Evolutionary conservation across 2,329 filamentous ascomycete species (phyloP), one percentile per base, ranked within the genome.

Genomic region (Monilinia fructicola): DNA sequence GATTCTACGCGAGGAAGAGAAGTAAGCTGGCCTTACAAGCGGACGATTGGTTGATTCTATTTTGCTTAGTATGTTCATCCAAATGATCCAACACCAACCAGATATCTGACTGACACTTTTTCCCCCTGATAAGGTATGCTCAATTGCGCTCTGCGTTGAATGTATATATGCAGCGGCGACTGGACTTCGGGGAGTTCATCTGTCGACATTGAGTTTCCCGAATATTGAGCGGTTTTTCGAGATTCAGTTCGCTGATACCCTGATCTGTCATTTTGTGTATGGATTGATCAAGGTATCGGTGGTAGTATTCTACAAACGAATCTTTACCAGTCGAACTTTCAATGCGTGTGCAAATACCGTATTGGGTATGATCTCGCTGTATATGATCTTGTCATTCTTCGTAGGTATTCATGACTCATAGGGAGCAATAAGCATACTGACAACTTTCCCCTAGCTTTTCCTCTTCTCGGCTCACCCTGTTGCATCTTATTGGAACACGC

Each of bases 31-130:
- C 54, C n/a, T 53, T 65, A 9, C 16, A 40, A 46, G 28, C 42
- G 21, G 64, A 65, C 52, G 64, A 65, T 28, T 65, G 64, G 64
- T 18, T 65, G 54, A 60, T 53, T 11, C 7, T 65, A 16, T 52
- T 53, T n/a, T 50, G 40, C 10, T 40, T 65, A 31, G 64, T 65
- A 60, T 40, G 54, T 65, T 21, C 3, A 50, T n/a, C 2, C 26
- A 2, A 56, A 56, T 23, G 14, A 23, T 23, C 16, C 14, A 7
- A 26, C 18, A 23, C n/a, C 38, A 18, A 18, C n/a, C 1, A 3
- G 18, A 23, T 40, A 16, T 35, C 18, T 23, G 7, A 50, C 46
- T 48, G 23, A 56, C n/a, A 16, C 31, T 28, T 35, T 9, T n/a
- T n/a, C n/a, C n/a, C n/a, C 35, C 11, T 18, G 18, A 16, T 48